Percentiles rank a stretch among this genome's conserved stretches.
phyloP scores from a whole-genome alignment of 1,139 yeast genomes.

The Blastobotrys persicus region DNA sequence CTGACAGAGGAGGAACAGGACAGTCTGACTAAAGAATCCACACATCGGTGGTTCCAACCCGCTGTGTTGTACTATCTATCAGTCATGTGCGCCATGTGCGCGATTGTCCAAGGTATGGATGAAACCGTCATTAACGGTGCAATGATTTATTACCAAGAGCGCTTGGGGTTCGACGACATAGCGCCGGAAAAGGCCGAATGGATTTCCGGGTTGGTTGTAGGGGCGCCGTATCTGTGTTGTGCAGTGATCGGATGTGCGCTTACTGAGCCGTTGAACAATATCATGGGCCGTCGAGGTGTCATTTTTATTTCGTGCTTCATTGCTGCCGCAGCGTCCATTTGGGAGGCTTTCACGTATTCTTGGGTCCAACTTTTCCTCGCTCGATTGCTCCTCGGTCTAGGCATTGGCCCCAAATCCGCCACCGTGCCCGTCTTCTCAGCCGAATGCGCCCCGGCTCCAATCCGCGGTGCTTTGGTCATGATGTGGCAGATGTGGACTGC shows the following conservation, averaged over 20 bases:
- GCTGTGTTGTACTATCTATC: slow-evolving; percentile 57
- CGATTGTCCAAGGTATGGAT: slow-evolving; percentile 92
- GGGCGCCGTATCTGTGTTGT: slow-evolving; percentile 79
- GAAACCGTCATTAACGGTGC: slow-evolving; percentile 88
- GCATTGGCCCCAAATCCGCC: slow-evolving; percentile 77
- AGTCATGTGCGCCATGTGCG: slow-evolving; percentile 79
- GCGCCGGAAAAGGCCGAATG: slow-evolving; percentile 52
- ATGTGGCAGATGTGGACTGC: slow-evolving; percentile 91
- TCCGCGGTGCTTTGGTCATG: slow-evolving; percentile 81
- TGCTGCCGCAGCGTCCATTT: slow-evolving; percentile 66
- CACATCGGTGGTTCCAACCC: slow-evolving; percentile 69
- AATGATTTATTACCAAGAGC: slow-evolving; percentile 60
- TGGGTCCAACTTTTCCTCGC: slow-evolving; percentile 80
- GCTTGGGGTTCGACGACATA: slow-evolving; percentile 39
- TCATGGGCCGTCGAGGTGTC: slow-evolving; percentile 69
- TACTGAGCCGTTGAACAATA: slow-evolving; percentile 63
- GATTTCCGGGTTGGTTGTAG: slow-evolving; percentile 71
- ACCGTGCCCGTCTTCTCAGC: slow-evolving; percentile 82
- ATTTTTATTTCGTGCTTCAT: slow-evolving; percentile 66
- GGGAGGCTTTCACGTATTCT: slow-evolving; percentile 69
- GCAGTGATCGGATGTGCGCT: slow-evolving; percentile 70
- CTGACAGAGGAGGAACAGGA: slow-evolving; percentile 62
- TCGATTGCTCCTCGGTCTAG: slow-evolving; percentile 69
- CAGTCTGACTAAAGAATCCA: slow-evolving; percentile 50
- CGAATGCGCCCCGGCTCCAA: slow-evolving; percentile 72